These are phyloP conservation scores for Alternaria panax DNA, from an alignment of 2,329 filamentous ascomycete genomes.

Conservation along the genomic window DNA sequence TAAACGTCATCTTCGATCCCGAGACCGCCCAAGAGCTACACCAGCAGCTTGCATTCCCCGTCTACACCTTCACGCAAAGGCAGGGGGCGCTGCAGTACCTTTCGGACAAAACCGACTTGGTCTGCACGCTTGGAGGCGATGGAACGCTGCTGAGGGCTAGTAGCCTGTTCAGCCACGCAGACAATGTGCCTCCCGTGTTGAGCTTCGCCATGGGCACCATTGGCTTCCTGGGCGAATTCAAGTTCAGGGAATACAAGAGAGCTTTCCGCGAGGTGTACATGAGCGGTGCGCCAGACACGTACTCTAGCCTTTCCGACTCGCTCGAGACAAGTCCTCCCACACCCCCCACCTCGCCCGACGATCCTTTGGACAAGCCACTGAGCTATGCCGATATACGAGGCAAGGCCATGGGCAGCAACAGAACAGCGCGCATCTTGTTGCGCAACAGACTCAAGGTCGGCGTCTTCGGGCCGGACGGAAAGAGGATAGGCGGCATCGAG, in stretches of 20 bases:
- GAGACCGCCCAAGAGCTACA: conserved; percentile 76
- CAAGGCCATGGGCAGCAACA: conserved; percentile 78
- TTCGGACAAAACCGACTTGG: conserved; percentile 83
- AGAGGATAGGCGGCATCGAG: conserved; percentile 42
- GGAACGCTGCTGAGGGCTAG: conserved; percentile 88
- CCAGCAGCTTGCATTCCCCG: conserved; percentile 71
- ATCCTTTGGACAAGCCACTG: conserved; percentile 38
- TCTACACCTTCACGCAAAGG: conserved; percentile 51
- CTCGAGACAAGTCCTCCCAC: conserved; percentile 72
- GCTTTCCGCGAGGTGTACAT: conserved; percentile 94
- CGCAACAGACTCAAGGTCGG: conserved; percentile 88
- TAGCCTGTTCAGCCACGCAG: conserved; percentile 82
- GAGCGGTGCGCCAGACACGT: conserved; percentile 67
- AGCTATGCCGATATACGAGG: conserved; percentile 77
- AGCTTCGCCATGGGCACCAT: conserved; percentile 97
- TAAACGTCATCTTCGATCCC: conserved; percentile 84
- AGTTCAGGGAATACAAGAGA: conserved; percentile 88
- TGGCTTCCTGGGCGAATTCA: conserved; percentile 96
- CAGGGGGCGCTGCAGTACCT: conserved; percentile 55
- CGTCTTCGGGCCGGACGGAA: conserved; percentile 76
- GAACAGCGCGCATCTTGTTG: conserved; percentile 81
- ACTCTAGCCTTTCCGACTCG: conserved; percentile 67
- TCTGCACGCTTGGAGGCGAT: conserved; percentile 90
- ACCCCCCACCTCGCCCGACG: conserved; percentile 72
- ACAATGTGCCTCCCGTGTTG: conserved; percentile 85